Evolutionary conservation across 139 green algal genomes (phyloP), one percentile per base, ranked within the genome.

Genomic region (Micromonas commoda): DNA sequence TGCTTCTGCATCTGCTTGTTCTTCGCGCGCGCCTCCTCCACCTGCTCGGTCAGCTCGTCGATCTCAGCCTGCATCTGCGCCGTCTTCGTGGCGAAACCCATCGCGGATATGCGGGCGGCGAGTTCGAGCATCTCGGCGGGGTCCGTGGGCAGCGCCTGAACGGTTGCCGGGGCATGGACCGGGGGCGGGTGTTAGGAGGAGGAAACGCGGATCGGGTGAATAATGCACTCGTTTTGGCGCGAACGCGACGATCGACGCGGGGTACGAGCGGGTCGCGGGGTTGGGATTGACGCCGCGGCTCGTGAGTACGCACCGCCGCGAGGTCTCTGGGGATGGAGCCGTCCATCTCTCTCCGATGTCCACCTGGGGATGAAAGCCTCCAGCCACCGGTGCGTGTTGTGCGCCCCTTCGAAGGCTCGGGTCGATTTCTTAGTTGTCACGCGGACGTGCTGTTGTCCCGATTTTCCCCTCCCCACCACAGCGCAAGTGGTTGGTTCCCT

Each of bases 101-200:
- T 53, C 3, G 57, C 32, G 13, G 71, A 31, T 9, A 82, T 79
- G 13, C 67, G 38, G 21, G 33, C 26, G n/a, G 78, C 78, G 28
- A 82, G 38, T n/a, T 82, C 78, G 24, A 82, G 68, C 52, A 80
- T 70, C 6, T 82, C 78, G 24, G 66, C 73, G 3, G 78, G 78
- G 29, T 82, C 78, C 13, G 5, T 24, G 4, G 78, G 78, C 2
- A 82, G 69, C 20, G 80, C 57, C 45, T 57, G 45, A 16, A 57
- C 16, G 45, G 45, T 23, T 57, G 45, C 9, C 45, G 45, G 45
- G 16, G 45, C 9, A 57, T 23, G 45, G 45, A 57, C 9, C 9
- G 45, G 9, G 45, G 45, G 45, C 9, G 45, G 45, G 45, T 16
- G 45, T 57, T 9, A 57, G 45, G 16, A 23, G 9, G 45, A 57